phyloP scores from a whole-genome alignment of 1,139 yeast genomes.

The Pichia sp. region DNA sequence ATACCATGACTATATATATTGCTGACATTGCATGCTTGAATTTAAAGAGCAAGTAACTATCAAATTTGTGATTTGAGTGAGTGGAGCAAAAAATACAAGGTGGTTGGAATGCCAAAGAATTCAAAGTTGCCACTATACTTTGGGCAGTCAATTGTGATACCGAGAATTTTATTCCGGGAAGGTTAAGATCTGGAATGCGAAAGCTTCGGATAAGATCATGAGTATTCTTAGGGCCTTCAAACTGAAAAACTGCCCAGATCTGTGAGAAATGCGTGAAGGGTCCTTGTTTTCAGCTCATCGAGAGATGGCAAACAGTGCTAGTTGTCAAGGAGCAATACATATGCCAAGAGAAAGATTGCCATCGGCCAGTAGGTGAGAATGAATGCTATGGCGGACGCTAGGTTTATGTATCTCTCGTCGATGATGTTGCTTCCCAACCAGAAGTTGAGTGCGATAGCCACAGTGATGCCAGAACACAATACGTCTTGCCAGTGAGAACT shows the following conservation, averaged over 20 bases:
- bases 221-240: slow-evolving; percentile 77
- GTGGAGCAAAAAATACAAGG: slow-evolving; percentile 87
- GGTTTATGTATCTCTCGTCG: slow-evolving; percentile 15
- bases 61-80: slow-evolving; percentile 67
- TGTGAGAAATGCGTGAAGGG: slow-evolving; percentile 23
- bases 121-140: slow-evolving; percentile 77
- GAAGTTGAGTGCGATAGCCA: slow-evolving; percentile 43
- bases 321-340: slow-evolving; percentile 58
- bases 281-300: slow-evolving; percentile 46
- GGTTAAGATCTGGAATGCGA: slow-evolving; percentile 79
- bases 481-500: slow-evolving; percentile 51
- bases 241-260: slow-evolving; percentile 48
- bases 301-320: slow-evolving; percentile 42
- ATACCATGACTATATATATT: slow-evolving; percentile 48
- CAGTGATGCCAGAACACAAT: slow-evolving; percentile 46
- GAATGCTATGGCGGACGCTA: slow-evolving; percentile 67
- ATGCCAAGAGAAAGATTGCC: slow-evolving; percentile 46
- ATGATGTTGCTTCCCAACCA: slow-evolving; percentile 44
- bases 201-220: slow-evolving; percentile 82
- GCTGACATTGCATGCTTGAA: slow-evolving; percentile 53
- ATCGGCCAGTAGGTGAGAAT: slow-evolving; percentile 62
- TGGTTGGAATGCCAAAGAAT: slow-evolving; percentile 74
- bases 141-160: slow-evolving; percentile 81
- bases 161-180: slow-evolving; percentile 63
- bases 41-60: slow-evolving; percentile 58